Evolutionary conservation across 2,329 filamentous ascomycete species (phyloP), one percentile per base, ranked within the genome.

Genomic region (Penicillium sp.): DNA sequence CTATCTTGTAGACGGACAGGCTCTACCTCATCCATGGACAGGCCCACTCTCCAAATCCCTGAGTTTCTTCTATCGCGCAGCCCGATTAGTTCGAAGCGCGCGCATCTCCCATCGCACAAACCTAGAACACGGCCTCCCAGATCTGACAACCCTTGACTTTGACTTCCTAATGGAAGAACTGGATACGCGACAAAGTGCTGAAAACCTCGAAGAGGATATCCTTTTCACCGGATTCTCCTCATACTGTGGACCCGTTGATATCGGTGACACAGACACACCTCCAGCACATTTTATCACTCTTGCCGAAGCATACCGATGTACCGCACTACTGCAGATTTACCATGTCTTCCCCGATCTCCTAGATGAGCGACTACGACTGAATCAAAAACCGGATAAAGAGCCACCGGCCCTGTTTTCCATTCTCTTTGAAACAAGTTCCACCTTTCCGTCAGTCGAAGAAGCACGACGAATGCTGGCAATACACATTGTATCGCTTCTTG

Each of bases 341-440:
- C 48, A 51, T 13, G 48, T 52, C 27, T 52, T 51, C 29, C 48
- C 48, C 16, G 41, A 50, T 2, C 51, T 52, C 10, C 33, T 52
- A 2, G 44, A 47, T 12, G 48, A 51, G 12, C 35, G 50, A 4
- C 20, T 52, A 0, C 40, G 16, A 15, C 39, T 36, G 7, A 45
- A 42, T 14, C 26, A 45, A 26, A 38, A 12, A 8, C 18, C 37
- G 6, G 43, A 38, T 2, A 11, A 17, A 11, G 46, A 50, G n/a
- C 22, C 17, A 2, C 44, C 48, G 5, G 45, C 44, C 8, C 34
- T 52, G 1, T 52, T 52, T 18, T 29, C 38, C 13, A 15, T 52
- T 6, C 31, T 52, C 2, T 51, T 49, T 12, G 39, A 41, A 15
- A 10, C 32, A 3, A 31, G 36, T 12, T 30, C 39, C 11, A 23